Base-by-base conservation (phyloP, 2,329 filamentous ascomycete species). In the Colletotrichum karsti region DNA sequence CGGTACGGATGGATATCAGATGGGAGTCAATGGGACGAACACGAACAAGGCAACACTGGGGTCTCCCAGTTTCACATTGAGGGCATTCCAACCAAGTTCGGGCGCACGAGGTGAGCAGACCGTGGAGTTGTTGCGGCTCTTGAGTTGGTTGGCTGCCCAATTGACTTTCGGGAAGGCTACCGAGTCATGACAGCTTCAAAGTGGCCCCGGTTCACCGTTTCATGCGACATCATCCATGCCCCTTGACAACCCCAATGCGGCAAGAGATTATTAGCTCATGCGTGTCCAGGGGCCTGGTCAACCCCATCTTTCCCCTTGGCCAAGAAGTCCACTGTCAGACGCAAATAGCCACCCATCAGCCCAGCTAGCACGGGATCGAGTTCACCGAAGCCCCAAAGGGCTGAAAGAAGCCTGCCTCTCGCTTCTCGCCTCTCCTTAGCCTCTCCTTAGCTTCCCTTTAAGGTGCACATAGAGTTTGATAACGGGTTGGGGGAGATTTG, bases 21-120 rank as follows among this genome's bases (percentile, higher is more conserved):
- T 57, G 44, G 28, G n/a, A 48, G 15, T 2, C 26, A 51, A 33
- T 53, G 22, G 41, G 51, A 67, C 28, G 65, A 65, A 55, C 46
- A 42, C 26, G 37, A 41, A 59, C 60, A 53, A 54, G 60, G 30
- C 65, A n/a, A 12, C 10, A 9, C 33, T 18, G n/a, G 30, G 39
- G 46, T 39, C 8, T 57, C 46, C 44, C 60, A 37, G 65, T 68
- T 68, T 68, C 65, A 59, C 22, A 50, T 68, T 68, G 7, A 68
- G 10, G 26, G 15, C n/a, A 33, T 64, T 42, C 42, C 51, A 44
- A 54, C 65, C 65, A 22, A 22, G 35, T 33, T 24, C 24, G 46
- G 64, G 59, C 44, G 24, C 35, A 41, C 50, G 46, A 64, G 30
- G 10, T 35, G 44, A 13, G 60, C 30, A 30, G 39, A n/a, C 15